These are phyloP conservation scores for Aspergillus amoenus DNA, from an alignment of 2,329 filamentous ascomycete genomes.

Conservation along the genomic window DNA sequence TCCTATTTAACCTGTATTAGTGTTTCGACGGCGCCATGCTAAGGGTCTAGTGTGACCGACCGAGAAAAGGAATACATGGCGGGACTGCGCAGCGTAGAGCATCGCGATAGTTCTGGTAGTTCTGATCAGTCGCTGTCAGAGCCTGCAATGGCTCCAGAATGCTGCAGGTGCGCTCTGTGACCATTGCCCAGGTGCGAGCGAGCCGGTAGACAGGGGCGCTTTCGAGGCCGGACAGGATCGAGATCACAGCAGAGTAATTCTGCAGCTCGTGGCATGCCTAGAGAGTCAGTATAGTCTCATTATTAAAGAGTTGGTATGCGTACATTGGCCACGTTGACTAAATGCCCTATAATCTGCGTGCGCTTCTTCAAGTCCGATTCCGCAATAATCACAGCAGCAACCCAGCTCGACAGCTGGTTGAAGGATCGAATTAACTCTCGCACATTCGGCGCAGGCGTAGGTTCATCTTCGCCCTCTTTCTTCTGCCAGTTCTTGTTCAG, in stretches of 20 bases:
- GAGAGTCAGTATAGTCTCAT: not conserved
- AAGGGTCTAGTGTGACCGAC: slow-evolving; percentile 48
- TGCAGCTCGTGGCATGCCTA: slow-evolving; percentile 86
- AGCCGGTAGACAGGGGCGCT: slow-evolving; percentile 90
- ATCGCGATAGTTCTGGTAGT: slow-evolving; percentile 64
- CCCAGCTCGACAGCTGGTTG: slow-evolving; percentile 97
- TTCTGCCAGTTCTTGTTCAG: slow-evolving; percentile 97
- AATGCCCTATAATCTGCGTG: slow-evolving; percentile 93
- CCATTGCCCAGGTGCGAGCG: slow-evolving; percentile 86
- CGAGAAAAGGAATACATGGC: slow-evolving; percentile 94
- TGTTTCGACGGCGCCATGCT: no score
- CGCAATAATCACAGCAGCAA: slow-evolving; percentile 90
- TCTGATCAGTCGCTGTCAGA: slow-evolving; percentile 90
- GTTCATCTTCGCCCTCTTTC: slow-evolving; percentile 59
- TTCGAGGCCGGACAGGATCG: slow-evolving; percentile 88
- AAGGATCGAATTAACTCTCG: slow-evolving; percentile 92
- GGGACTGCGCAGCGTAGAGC: slow-evolving; percentile 82
- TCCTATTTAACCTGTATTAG: slow-evolving; percentile 49
- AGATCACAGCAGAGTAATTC: slow-evolving; percentile 93
- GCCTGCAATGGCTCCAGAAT: slow-evolving; percentile 81
- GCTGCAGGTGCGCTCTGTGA: slow-evolving; percentile 73
- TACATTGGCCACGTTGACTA: slow-evolving; percentile 88
- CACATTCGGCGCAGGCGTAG: slow-evolving; percentile 83
- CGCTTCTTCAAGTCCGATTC: slow-evolving; percentile 89
- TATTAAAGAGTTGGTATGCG: not conserved